Evolutionary conservation across 1,139 yeast genomes (phyloP).

Genomic region (Pichia sp.): DNA sequence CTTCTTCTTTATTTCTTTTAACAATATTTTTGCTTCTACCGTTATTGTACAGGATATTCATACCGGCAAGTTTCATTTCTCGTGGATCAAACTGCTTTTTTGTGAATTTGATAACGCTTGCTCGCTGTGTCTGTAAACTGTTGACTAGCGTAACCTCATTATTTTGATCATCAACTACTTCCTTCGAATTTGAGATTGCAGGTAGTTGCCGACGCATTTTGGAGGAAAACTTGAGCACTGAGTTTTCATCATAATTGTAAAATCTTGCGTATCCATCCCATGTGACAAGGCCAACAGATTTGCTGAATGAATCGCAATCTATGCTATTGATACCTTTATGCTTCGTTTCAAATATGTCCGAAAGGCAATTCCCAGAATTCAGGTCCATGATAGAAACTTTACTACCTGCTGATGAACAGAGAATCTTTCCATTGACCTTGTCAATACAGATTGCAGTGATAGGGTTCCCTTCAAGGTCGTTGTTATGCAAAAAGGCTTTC

Average conservation of each 20-base stretch:
- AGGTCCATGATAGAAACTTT: constrained; percentile 17
- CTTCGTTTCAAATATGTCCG: constrained; percentile 17
- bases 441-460: constrained; percentile 33
- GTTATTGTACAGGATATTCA: constrained; percentile 21
- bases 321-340: constrained; percentile 31
- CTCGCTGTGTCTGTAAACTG: constrained; percentile 19
- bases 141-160: constrained; percentile 17
- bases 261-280: constrained; percentile 34
- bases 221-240: constrained; percentile 18
- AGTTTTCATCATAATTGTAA: constrained; percentile 22
- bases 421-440: constrained; percentile 13
- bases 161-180: constrained; percentile 8
- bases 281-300: constrained; percentile 27
- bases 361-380: background rate
- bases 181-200: constrained; percentile 21
- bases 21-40: constrained; percentile 31
- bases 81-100: constrained; percentile 20
- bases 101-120: constrained; percentile 21
- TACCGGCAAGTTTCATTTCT: constrained; percentile 10
- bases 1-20: constrained; percentile 26
- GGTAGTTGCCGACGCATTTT: constrained; percentile 28
- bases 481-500: constrained; percentile 29
- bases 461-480: constrained; percentile 44
- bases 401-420: constrained; percentile 41
- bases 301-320: constrained; percentile 11